These are phyloP conservation scores for Choiromyces venosus DNA, from an alignment of 495 filamentous ascomycete genomes.

Conservation along the genomic window DNA sequence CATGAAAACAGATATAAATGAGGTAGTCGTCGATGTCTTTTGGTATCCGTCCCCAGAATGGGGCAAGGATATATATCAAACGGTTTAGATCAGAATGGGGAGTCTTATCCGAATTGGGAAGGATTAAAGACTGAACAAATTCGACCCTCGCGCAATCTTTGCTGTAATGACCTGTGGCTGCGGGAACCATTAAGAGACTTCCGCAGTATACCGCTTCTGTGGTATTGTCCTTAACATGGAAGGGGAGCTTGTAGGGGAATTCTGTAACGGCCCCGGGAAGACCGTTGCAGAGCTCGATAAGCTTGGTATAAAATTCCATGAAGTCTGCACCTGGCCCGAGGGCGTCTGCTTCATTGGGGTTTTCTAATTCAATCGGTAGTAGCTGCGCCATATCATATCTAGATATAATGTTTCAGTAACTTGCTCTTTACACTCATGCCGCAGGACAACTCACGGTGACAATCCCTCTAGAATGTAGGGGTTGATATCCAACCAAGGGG, in stretches of 20 bases:
- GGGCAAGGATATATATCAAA: constrained; percentile 9
- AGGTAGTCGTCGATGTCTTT: constrained; percentile 27
- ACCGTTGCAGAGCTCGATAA: neutral
- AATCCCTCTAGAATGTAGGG: neutral
- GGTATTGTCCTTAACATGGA: neutral
- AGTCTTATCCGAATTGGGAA: neutral
- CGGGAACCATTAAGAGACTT: neutral
- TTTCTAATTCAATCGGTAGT: neutral
- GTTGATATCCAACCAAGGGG: neutral
- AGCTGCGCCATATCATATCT: neutral
- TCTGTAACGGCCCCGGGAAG: neutral
- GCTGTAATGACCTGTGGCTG: neutral
- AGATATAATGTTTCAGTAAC: neutral
- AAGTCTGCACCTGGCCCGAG: neutral
- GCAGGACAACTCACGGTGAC: neutral
- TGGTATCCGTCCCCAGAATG: constrained; percentile 24
- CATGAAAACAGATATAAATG: neutral
- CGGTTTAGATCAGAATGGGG: neutral
- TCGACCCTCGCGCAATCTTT: neutral
- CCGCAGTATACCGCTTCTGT: neutral
- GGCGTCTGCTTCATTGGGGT: neutral
- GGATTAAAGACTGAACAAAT: neutral
- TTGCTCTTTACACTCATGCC: neutral
- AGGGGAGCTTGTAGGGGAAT: neutral
- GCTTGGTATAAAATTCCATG: neutral